phyloP scores from a whole-genome alignment of 371 early-diverging fungal species.

The Lichtheimia ornata region DNA sequence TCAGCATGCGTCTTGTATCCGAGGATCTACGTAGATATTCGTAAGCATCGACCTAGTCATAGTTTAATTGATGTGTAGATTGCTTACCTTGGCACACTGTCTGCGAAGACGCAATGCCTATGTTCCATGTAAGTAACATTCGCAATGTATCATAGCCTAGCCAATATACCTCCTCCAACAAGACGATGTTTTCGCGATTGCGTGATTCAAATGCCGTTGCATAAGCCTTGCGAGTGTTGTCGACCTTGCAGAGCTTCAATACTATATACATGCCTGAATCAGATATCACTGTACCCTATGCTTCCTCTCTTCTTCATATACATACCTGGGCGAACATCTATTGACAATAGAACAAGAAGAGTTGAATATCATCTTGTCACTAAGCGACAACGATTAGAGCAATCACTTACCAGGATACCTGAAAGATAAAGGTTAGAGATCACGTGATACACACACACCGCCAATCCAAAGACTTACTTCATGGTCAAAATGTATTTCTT shows the following conservation, averaged over 20 bases:
- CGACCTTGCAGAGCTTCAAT: constrained; percentile 60
- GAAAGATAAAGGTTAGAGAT: neutral
- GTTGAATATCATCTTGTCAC: neutral
- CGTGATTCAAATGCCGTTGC: constrained; percentile 54
- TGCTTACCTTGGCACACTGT: constrained; percentile 52
- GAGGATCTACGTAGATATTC: constrained; percentile 43
- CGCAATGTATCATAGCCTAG: neutral
- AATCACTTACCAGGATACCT: constrained; percentile 44
- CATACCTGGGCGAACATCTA: constrained; percentile 52
- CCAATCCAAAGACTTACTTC: constrained; percentile 51
- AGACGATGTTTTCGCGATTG: constrained; percentile 61
- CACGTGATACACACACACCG: neutral
- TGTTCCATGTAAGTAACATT: constrained; percentile 2
- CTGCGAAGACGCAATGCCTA: constrained; percentile 63
- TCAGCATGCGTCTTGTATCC: constrained; percentile 79
- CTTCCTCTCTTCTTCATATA: neutral
- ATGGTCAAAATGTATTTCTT: constrained; percentile 72
- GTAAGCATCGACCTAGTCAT: neutral
- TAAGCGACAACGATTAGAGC: neutral
- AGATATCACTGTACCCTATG: neutral
- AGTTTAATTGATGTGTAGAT: too few relatives aligned
- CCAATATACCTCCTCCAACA: constrained; percentile 50
- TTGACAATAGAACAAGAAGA: neutral
- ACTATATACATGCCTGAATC: constrained; percentile 19
- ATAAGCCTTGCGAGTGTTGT: constrained; percentile 60